phyloP scores from a whole-genome alignment of 1,284 basidiomycete genomes.

The Ceratobasidium sp. region DNA sequence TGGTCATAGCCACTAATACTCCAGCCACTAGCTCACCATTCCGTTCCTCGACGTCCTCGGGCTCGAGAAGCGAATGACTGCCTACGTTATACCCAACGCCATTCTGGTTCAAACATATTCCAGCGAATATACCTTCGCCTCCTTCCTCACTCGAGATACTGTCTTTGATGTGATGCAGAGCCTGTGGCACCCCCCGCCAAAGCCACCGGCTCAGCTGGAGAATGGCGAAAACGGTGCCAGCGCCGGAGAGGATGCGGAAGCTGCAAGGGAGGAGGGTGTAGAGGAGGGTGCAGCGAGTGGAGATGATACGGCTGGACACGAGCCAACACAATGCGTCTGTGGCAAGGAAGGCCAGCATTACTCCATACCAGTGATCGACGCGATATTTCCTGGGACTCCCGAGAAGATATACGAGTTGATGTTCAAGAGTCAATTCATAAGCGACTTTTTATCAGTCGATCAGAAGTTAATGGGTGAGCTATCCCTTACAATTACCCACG shows the following conservation, averaged over 20 bases:
- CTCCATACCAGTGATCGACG: constrained; percentile 79
- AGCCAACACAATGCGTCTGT: constrained; percentile 78
- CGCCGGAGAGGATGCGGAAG: constrained; percentile 29
- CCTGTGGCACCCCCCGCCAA: constrained; percentile 39
- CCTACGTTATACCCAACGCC: constrained; percentile 97
- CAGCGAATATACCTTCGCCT: constrained; percentile 91
- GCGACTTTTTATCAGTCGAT: constrained; percentile 88
- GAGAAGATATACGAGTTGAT: constrained; percentile 97
- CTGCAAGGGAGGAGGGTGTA: background rate
- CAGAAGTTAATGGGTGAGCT: constrained; percentile 88
- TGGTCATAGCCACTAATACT: background rate
- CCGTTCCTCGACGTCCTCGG: constrained; percentile 91
- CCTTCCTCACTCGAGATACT: constrained; percentile 94
- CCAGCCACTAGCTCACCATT: constrained; percentile 77
- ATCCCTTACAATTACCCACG: background rate
- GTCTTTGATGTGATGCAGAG: constrained; percentile 94
- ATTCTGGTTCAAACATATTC: constrained; percentile 89
- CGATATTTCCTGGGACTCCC: constrained; percentile 86
- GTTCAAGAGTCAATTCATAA: constrained; percentile 95
- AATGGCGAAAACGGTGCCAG: constrained; percentile 52
- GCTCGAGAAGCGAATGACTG: constrained; percentile 98
- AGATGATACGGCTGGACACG: background rate
- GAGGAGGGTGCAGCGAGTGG: background rate
- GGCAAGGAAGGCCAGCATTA: constrained; percentile 80
- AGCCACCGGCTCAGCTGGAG: constrained; percentile 44